Conservation (phyloP, 495 filamentous ascomycete species). For the Rostrohypoxylon terebratum region DNA sequence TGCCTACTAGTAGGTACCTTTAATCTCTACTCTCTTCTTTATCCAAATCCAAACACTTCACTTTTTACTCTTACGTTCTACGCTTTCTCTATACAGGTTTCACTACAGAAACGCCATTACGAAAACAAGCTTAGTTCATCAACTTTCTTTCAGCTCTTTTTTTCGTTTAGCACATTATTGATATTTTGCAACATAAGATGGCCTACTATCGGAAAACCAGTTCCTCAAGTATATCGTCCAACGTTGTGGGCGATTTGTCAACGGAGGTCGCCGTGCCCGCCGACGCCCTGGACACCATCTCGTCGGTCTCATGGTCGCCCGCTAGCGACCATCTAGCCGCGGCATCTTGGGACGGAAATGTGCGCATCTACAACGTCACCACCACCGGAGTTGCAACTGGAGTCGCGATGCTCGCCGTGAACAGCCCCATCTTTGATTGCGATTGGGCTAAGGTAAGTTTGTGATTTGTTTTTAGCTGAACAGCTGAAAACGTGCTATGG, state of each 20-base stretch:
- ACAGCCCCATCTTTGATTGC: slow-evolving; percentile 77
- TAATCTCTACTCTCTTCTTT: not conserved
- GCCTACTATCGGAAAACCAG: not conserved
- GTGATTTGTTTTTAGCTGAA: slow-evolving; percentile 6
- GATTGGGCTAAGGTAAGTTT: slow-evolving; percentile 82
- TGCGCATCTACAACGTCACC: slow-evolving; percentile 85
- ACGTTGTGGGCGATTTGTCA: slow-evolving; percentile 72
- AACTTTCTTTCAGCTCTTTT: not conserved
- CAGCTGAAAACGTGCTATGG: slow-evolving; percentile 16
- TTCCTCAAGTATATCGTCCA: slow-evolving; percentile 52
- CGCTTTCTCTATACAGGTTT: not conserved
- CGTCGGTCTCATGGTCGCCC: slow-evolving; percentile 81
- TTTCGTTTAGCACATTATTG: not conserved
- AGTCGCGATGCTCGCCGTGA: slow-evolving; percentile 77
- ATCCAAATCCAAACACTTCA: not conserved
- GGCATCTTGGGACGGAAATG: slow-evolving; percentile 91
- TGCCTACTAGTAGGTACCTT: no score
- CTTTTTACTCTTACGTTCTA: not conserved
- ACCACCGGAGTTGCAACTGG: slow-evolving; percentile 73
- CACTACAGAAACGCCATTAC: not conserved
- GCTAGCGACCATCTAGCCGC: slow-evolving; percentile 70
- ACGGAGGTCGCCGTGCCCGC: slow-evolving; percentile 73
- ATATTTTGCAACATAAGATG: slow-evolving; percentile 7
- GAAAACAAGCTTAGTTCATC: not conserved
- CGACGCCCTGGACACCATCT: slow-evolving; percentile 84